Conservation (phyloP, 208 protist species). For the Trichomonas vaginalis region DNA sequence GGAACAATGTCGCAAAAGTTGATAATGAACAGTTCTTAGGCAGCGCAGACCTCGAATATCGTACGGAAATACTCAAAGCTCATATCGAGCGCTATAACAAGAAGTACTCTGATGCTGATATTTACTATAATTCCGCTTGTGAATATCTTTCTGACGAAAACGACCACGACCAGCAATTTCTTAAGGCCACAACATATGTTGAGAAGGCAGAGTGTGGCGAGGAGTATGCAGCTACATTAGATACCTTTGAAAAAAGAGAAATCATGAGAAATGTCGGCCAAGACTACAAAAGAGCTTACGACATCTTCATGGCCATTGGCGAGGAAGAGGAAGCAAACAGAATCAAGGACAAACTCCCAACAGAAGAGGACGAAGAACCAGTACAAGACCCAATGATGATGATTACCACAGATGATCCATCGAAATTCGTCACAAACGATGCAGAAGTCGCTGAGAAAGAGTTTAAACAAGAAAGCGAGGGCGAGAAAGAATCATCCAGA, state of each 20-base stretch:
- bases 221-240: neutral
- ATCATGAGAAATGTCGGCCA: neutral
- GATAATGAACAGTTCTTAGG: neutral
- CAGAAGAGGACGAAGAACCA: neutral
- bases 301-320: neutral
- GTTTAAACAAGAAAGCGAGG: neutral
- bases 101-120: neutral
- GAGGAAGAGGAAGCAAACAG: neutral
- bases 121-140: neutral
- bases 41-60: neutral
- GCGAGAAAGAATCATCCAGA: neutral
- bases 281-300: neutral
- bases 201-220: neutral
- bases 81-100: neutral
- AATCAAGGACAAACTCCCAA: neutral
- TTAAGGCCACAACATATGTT: neutral
- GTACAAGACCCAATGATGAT: neutral
- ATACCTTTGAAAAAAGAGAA: neutral
- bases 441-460: neutral
- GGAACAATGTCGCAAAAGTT: neutral
- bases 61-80: neutral
- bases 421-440: neutral
- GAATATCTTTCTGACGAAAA: neutral
- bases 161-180: neutral
- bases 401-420: neutral